Conservation (phyloP, 164 flowering plant genomes). For the Akebia trifoliata region DNA sequence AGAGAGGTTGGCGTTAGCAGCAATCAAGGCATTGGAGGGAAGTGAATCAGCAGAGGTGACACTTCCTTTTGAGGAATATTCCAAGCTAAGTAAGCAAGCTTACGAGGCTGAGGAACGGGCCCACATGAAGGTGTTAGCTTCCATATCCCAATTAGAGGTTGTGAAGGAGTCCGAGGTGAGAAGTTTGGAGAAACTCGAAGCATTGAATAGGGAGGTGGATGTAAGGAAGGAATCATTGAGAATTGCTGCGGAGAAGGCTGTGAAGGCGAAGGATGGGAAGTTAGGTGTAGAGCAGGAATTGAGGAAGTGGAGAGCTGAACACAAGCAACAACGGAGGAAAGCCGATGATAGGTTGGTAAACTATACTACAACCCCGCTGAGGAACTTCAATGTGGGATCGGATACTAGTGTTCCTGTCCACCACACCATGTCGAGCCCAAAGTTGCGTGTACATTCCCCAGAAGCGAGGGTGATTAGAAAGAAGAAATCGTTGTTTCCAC, state of each 20-base stretch:
- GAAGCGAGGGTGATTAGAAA: slow-evolving; percentile 56
- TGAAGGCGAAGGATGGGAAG: slow-evolving; percentile 80
- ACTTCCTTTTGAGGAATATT: slow-evolving; percentile 73
- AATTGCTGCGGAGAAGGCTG: slow-evolving; percentile 61
- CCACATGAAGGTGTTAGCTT: slow-evolving; percentile 53
- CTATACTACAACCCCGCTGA: slow-evolving; percentile 28
- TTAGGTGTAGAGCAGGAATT: slow-evolving; percentile 82
- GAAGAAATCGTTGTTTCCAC: slow-evolving; percentile 66
- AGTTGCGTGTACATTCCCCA: slow-evolving; percentile 15
- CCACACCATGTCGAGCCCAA: slow-evolving; percentile 26
- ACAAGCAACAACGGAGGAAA: slow-evolving; percentile 56
- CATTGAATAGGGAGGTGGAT: slow-evolving; percentile 41
- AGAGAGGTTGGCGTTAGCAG: slow-evolving; percentile 72
- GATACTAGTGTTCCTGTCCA: slow-evolving; percentile 22
- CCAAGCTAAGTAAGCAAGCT: slow-evolving; percentile 63
- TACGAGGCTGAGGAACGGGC: slow-evolving; percentile 84
- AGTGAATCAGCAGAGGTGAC: slow-evolving; percentile 69
- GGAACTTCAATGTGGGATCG: slow-evolving; percentile 37
- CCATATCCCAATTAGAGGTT: slow-evolving; percentile 55
- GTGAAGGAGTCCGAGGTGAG: slow-evolving; percentile 66
- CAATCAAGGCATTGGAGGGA: slow-evolving; percentile 71
- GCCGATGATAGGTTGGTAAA: slow-evolving; percentile 26
- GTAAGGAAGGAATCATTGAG: slow-evolving; percentile 43
- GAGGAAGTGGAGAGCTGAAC: slow-evolving; percentile 86
- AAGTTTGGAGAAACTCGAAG: slow-evolving; percentile 60